phyloP scores from a whole-genome alignment of 371 early-diverging fungal genomes.

The Funneliformis caledonium region DNA sequence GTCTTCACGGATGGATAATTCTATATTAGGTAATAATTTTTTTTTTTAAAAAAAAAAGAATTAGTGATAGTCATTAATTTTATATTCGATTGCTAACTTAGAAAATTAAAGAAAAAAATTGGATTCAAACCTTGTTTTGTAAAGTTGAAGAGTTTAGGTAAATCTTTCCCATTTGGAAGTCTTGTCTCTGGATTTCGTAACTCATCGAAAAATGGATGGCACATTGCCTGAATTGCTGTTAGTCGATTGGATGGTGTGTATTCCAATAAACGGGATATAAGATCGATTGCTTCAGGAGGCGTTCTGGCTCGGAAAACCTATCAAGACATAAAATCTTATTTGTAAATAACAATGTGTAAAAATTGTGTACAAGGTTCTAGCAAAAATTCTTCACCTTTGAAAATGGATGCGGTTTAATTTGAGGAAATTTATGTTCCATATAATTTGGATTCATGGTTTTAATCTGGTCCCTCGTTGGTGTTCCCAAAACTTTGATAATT shows the following conservation, averaged over 20 bases:
- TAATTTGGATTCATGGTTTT: conserved; percentile 96
- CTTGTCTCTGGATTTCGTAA: conserved; percentile 83
- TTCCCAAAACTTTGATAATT: conserved; percentile 99
- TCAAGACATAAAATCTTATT: not conserved
- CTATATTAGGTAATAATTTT: conserved; percentile 46
- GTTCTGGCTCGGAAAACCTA: conserved; percentile 85
- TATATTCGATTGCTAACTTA: no score
- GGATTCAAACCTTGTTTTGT: conserved; percentile 68
- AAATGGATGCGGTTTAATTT: conserved; percentile 94
- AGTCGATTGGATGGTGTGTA: conserved; percentile 94
- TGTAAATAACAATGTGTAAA: not conserved
- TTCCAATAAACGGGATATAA: conserved; percentile 87
- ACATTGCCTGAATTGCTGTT: conserved; percentile 93
- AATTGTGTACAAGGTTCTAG: not conserved
- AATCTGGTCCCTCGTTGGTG: conserved; percentile 96
- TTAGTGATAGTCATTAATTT: no score
- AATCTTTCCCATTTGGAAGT: conserved; percentile 76
- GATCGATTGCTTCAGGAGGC: conserved; percentile 86
- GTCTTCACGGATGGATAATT: conserved; percentile 82
- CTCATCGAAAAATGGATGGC: conserved; percentile 97
- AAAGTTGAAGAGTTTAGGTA: conserved; percentile 94
- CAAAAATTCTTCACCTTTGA: conserved; percentile 61
- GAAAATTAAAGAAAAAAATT: not conserved
- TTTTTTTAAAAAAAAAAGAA: not conserved
- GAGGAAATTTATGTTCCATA: conserved; percentile 97